A percentile compares a stretch with the other conserved stretches of the same genome.
Conservation (phyloP, 805 yeast species). For the Ogataea nakhonphanomensis region DNA sequence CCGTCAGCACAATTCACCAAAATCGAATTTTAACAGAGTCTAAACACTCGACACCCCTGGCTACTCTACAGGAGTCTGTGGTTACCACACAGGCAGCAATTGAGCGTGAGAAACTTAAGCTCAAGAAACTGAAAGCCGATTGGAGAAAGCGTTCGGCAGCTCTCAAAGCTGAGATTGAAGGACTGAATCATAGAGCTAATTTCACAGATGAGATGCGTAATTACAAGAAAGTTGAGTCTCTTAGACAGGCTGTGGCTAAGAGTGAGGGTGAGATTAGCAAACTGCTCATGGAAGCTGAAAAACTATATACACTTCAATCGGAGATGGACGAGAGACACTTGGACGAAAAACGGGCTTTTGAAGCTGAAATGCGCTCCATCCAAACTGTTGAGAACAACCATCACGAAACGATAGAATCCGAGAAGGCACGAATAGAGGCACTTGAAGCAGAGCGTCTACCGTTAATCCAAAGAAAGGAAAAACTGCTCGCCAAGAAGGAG, state of each 20-base stretch:
- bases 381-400: constrained; percentile 31
- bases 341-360: constrained; percentile 38
- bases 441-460: constrained; percentile 31
- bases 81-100: constrained; percentile 60
- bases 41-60: constrained; percentile 47
- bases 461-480: constrained; percentile 33
- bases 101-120: constrained; percentile 51
- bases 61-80: constrained; percentile 62
- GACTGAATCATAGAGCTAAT: constrained; percentile 42
- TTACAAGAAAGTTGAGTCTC: constrained; percentile 47
- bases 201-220: constrained; percentile 56
- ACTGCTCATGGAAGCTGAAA: constrained; percentile 35
- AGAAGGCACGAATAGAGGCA: constrained; percentile 22
- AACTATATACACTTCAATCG: constrained; percentile 33
- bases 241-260: constrained; percentile 44
- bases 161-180: constrained; percentile 55
- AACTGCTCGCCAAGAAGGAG: constrained; percentile 28
- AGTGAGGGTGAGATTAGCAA: constrained; percentile 36
- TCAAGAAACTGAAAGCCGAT: constrained; percentile 57
- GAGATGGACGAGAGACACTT: constrained; percentile 38
- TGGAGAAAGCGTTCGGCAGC: constrained; percentile 50
- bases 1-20: constrained; percentile 35
- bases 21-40: constrained; percentile 33
- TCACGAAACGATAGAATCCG: constrained; percentile 23
- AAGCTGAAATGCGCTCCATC: constrained; percentile 32